Percentiles rank a stretch among this genome's conserved stretches.
phyloP scores from a whole-genome alignment of 1,284 basidiomycete genomes.

The Ceratobasidium sp. region DNA sequence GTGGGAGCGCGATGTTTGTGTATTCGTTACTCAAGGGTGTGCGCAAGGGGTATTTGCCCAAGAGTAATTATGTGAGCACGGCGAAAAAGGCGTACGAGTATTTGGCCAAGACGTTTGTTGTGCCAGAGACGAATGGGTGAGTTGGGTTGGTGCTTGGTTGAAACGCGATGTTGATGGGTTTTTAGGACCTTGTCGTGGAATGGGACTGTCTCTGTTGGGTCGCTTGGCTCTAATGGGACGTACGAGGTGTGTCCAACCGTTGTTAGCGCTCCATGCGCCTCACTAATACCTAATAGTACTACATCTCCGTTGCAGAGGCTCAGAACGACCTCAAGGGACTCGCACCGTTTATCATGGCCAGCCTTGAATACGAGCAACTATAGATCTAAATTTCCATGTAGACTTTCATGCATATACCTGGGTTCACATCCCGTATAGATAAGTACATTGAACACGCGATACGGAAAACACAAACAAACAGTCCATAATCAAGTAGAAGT shows the following conservation, averaged over 20 bases:
- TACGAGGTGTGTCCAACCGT: constrained; percentile 22
- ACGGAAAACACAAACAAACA: constrained; percentile 12
- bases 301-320: constrained; percentile 54
- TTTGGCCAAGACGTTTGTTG: constrained; percentile 61
- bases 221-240: constrained; percentile 43
- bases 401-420: constrained; percentile 32
- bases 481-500: constrained; percentile 4
- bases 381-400: neutral
- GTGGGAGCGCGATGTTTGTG: constrained; percentile 64
- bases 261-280: neutral
- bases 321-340: constrained; percentile 65
- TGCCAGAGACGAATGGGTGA: constrained; percentile 58
- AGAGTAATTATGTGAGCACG: constrained; percentile 56
- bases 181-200: constrained; percentile 62
- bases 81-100: constrained; percentile 63
- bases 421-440: constrained; percentile 16
- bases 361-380: constrained; percentile 60
- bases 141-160: constrained; percentile 47
- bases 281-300: constrained; percentile 27
- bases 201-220: constrained; percentile 40
- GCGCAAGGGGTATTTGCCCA: constrained; percentile 59
- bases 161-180: constrained; percentile 13
- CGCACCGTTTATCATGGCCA: constrained; percentile 65
- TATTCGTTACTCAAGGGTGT: constrained; percentile 64
- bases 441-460: constrained; percentile 12